Evolutionary conservation across 768 basidiomycete genomes (phyloP).

Genomic region (Kwoniella shandongensis): DNA sequence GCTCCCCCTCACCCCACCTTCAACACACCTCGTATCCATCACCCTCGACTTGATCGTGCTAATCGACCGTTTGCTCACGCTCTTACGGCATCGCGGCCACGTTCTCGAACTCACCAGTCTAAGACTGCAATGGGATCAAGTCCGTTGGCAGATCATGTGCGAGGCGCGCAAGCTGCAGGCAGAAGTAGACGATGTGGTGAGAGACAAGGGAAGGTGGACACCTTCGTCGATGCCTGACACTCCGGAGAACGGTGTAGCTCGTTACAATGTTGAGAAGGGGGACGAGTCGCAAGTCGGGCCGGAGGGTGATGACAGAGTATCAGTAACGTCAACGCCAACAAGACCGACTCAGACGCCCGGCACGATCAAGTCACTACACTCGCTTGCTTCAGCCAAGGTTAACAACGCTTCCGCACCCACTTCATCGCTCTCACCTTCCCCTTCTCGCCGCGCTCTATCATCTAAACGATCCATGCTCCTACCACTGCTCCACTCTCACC

Average conservation of each 20-base stretch:
- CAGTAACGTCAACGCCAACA: too few species aligned
- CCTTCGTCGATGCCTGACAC: not conserved
- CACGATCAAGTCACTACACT: too few species aligned
- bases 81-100: slow-evolving; percentile 20
- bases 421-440: not conserved
- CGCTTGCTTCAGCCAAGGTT: too few species aligned
- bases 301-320: too few species aligned
- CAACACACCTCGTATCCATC: slow-evolving; percentile 43
- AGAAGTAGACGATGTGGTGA: slow-evolving; percentile 19
- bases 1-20: slow-evolving; percentile 40
- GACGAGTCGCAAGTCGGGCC: too few species aligned
- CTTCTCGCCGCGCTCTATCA: not conserved
- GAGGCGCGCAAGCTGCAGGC: slow-evolving; percentile 24
- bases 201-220: slow-evolving; percentile 21
- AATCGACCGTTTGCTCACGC: slow-evolving; percentile 23
- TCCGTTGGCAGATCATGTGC: slow-evolving; percentile 26
- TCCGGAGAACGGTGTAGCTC: too few species aligned
- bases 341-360: too few species aligned
- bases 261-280: too few species aligned
- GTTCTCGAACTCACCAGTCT: slow-evolving; percentile 9
- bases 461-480: slow-evolving; percentile 19
- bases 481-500: slow-evolving; percentile 24
- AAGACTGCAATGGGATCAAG: slow-evolving; percentile 36
- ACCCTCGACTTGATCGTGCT: slow-evolving; percentile 37
- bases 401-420: too few species aligned